Base-by-base conservation (phyloP, 768 basidiomycete genomes). In the Cystoderma amianthinum region DNA sequence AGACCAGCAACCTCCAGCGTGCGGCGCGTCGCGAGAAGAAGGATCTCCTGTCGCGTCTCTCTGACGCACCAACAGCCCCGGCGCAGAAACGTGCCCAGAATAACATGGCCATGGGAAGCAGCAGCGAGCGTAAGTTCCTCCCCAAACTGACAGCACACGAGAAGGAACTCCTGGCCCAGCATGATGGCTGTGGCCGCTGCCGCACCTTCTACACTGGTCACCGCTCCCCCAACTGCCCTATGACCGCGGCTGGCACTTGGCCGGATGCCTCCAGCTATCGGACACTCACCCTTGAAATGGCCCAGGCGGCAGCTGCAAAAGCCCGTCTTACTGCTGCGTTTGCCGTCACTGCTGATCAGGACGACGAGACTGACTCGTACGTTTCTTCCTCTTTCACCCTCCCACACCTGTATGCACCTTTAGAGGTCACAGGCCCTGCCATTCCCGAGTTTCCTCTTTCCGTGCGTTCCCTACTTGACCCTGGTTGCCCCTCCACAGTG, bases 401-500 rank as follows among this genome's bases (percentile, higher is more conserved):
- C 9, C 35, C 35, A 10, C 35, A 36, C 19, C 9, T 36, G n/a
- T 36, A 10, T 36, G 35, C 16, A 10, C n/a, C 10, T 18, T 18
- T 36, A n/a, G 35, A 36, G 10, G 17, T 36, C 16, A 36, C 35
- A n/a, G 35, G 35, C 35, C 35, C 35, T 36, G 10, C 35, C 9
- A 17, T 36, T 17, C 9, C 35, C 19, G 9, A 10, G 11, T 43
- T 40, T 28, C 37, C 32, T 24, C 15, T 46, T 6, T 30, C 35
- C 11, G 19, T 46, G 7, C 3, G 18, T 6, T 43, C 41, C 10
- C 43, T 51, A 18, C 43, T 48, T 38, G 49, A 48, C 42, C 10
- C 35, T 36, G 35, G 35, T 34, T 48, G 46, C 32, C 46, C 43
- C 16, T 44, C 46, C 18, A 51, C 38, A 46, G 50, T 43, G 37